Base-by-base conservation (phyloP, 2,329 filamentous ascomycete species). In the Epichloe festucae region DNA sequence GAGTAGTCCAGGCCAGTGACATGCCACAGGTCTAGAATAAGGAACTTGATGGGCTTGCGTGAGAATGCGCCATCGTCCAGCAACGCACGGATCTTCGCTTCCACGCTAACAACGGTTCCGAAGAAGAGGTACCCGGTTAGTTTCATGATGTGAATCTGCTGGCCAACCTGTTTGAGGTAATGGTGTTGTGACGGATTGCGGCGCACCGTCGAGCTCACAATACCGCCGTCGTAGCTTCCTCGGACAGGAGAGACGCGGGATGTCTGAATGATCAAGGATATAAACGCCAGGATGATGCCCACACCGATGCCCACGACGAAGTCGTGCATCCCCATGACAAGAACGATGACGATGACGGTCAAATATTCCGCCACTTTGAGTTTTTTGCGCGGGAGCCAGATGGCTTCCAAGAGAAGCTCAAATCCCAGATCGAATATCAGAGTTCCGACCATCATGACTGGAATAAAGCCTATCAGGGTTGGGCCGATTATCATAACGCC, bases 111-210 rank as follows among this genome's bases (percentile, higher is more conserved):
- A 57, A 98, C 95, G 3, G 90, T 97, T 15, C 93, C 93, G 59
- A 98, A 98, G 73, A 98, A 98, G n/a, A 98, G 78, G 62, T 91
- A 97, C 0, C 93, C 91, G 0, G 87, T 85, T 15, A 98, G 77
- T 66, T 97, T 97, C 61, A 95, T 85, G 48, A 97, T 83, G 53
- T 87, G 85, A 36, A 94, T 93, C 64, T 98, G 93, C 35, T 81
- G 78, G 3, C 91, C 90, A 15, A 93, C 90, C 57, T 91, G 79
- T 54, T 84, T 83, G 4, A 98, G 73, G 62, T 93, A 98, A 53
- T 86, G 82, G 54, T 90, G 84, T 60, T 98, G 93, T 3, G 89
- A 83, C 0, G 88, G 87, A 58, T 95, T 95, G 50, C 93, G 82
- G 50, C 93, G 80, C 31, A 98, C 93, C 0, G 93, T 96, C 1